A percentile compares a stretch with the other conserved stretches of the same genome.
Evolutionary conservation across 1,284 basidiomycete species (phyloP).

Genomic region (Leccinum ponderosum): DNA sequence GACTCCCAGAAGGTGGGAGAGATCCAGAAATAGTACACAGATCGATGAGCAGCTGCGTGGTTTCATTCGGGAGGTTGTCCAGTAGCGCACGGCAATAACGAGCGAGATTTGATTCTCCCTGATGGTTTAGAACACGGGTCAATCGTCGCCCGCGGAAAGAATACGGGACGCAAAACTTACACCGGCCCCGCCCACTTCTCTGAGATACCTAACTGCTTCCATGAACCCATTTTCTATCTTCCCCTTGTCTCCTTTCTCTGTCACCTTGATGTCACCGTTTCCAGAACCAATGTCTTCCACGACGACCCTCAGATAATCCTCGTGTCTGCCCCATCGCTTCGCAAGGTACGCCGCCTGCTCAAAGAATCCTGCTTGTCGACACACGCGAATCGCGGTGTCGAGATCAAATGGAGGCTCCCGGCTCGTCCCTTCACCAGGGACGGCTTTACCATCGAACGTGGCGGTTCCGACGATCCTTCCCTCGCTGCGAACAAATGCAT

Average conservation of each 20-base stretch:
- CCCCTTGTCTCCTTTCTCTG: conserved; percentile 21
- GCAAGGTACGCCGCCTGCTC: conserved; percentile 77
- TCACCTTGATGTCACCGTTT: not conserved
- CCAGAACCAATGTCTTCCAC: conserved; percentile 86
- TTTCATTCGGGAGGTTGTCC: conserved; percentile 75
- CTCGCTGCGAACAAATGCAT: conserved; percentile 91
- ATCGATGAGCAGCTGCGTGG: conserved; percentile 90
- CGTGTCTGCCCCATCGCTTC: conserved; percentile 86
- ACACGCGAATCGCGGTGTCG: conserved; percentile 95
- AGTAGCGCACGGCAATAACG: conserved; percentile 86
- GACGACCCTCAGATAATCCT: conserved; percentile 92
- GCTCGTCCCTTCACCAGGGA: conserved; percentile 37
- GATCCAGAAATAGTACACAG: conserved; percentile 77
- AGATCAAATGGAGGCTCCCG: conserved; percentile 93
- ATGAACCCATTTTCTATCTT: conserved; percentile 44
- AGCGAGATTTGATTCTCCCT: conserved; percentile 83
- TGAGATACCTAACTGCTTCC: conserved; percentile 83
- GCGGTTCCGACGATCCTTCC: conserved; percentile 39
- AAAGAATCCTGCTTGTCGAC: conserved; percentile 94
- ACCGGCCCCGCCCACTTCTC: conserved; percentile 73
- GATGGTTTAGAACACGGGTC: conserved; percentile 26
- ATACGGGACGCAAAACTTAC: conserved; percentile 45
- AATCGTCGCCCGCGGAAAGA: not conserved
- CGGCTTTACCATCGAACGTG: conserved; percentile 27
- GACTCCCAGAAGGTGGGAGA: conserved; percentile 31